Evolutionary conservation across 257 asterid genomes (phyloP).

Genomic region (Vinca minor): DNA sequence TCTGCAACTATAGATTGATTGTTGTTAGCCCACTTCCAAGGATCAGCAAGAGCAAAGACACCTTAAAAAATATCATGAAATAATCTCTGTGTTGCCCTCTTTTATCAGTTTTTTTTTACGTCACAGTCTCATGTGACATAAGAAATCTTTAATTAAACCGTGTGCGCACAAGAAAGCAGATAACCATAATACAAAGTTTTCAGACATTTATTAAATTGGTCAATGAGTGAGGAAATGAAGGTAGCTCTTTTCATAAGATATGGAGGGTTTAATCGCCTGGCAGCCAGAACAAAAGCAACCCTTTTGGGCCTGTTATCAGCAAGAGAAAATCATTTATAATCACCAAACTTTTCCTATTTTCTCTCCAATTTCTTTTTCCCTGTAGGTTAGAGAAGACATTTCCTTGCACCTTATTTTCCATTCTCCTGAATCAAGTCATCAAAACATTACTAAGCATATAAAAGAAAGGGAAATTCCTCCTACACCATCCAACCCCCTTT

Average conservation of each 20-base stretch:
- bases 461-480: background rate
- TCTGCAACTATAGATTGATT: constrained; percentile 73
- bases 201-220: background rate
- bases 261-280: background rate
- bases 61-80: background rate
- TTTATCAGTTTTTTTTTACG: background rate
- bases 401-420: background rate
- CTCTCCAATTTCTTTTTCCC: background rate
- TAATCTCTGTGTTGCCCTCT: background rate
- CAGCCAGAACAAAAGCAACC: background rate
- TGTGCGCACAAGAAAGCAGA: constrained; percentile 4
- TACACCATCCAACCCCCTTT: background rate
- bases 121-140: background rate
- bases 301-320: background rate
- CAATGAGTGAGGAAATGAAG: background rate
- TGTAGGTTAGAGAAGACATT: background rate
- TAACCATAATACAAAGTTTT: background rate
- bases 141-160: background rate
- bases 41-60: constrained; percentile 5
- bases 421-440: background rate
- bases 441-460: background rate
- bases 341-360: background rate
- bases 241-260: background rate
- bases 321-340: background rate
- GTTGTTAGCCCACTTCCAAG: constrained; percentile 23